Base-by-base conservation (phyloP, 2,329 filamentous ascomycete species). In the Trichophyton verrucosum region DNA sequence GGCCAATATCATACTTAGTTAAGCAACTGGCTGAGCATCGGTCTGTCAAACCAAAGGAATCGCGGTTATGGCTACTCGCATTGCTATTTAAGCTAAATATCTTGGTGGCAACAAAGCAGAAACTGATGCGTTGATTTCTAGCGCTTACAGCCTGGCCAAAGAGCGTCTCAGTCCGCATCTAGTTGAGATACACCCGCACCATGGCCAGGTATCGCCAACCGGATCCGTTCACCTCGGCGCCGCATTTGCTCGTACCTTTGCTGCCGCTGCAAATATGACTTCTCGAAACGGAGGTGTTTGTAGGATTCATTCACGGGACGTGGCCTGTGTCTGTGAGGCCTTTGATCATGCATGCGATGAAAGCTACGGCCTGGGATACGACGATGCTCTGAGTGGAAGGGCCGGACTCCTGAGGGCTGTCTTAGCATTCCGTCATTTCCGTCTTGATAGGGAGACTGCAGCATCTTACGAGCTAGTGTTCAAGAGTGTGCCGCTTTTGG, bases 321-420 rank as follows among this genome's bases (percentile, higher is more conserved):
- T 74, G 7, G 57, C 51, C 13, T 64, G 63, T n/a, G 65, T 76
- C 13, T 44, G 61, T 2, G 61, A 71, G 11, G 71, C 70, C 0
- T 64, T 71, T 9, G 60, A 69, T 3, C 27, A 68, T 5, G 69
- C 73, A 0, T 64, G 74, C 4, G 60, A 65, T 7, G 71, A 74
- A 61, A 68, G 66, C 0, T 64, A 64, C 42, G 47, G 68, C 8
- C 68, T 71, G 58, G 74, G 74, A 7, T 69, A 67, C 1, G 74
- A 76, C 57, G 74, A 76, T 57, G 63, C 74, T 36, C 47, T 76
- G 3, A 75, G 69, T 61, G 74, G 74, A 8, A 71, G 74, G 20
- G 68, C 70, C 36, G 74, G 74, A 0, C 63, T 76, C 3, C 60
- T 76, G 1, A 73, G 71, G 70, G 63, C 65, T 1, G 61, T 75